A percentile compares a stretch with the other conserved stretches of the same genome.
Evolutionary conservation across 257 asterid genomes (phyloP).

Genomic region (Plectranthus barbatus): DNA sequence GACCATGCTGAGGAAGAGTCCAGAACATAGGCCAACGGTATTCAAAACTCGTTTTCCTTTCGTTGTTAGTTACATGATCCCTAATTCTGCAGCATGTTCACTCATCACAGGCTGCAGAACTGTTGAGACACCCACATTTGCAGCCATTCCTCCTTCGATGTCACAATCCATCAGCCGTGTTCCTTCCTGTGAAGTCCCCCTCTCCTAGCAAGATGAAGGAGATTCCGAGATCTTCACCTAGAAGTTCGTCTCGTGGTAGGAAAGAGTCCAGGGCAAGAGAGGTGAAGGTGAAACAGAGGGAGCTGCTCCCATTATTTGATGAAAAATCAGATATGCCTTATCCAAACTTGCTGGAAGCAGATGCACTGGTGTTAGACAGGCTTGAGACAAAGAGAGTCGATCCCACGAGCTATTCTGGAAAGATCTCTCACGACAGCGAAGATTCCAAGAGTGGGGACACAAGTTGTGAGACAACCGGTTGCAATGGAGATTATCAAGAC

Average conservation of each 20-base stretch:
- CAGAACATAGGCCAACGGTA: constrained; percentile 89
- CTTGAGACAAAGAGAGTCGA: constrained; percentile 78
- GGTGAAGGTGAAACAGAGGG: constrained; percentile 34
- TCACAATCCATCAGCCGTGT: constrained; percentile 59
- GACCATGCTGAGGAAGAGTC: constrained; percentile 88
- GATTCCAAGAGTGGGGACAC: constrained; percentile 65
- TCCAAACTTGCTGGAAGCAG: constrained; percentile 26
- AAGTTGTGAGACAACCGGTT: constrained; percentile 39
- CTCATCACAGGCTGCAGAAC: constrained; percentile 66
- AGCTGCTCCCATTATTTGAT: constrained; percentile 51
- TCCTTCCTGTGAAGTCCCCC: constrained; percentile 90
- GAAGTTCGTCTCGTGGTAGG: constrained; percentile 29
- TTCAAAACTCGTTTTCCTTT: not conserved
- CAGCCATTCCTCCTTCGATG: constrained; percentile 77
- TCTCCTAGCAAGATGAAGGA: constrained; percentile 59
- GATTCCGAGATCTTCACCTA: constrained; percentile 46
- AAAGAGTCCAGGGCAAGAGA: constrained; percentile 33
- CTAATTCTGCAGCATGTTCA: not conserved
- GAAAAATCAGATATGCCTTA: constrained; percentile 33
- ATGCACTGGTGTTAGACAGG: constrained; percentile 26
- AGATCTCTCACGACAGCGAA: constrained; percentile 51
- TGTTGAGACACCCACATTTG: constrained; percentile 82
- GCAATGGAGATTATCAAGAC: constrained; percentile 34
- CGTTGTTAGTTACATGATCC: not conserved
- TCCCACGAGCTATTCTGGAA: constrained; percentile 66